Evolutionary conservation across 2,329 filamentous ascomycete species (phyloP).

Genomic region (Mycocentrospora acerina): DNA sequence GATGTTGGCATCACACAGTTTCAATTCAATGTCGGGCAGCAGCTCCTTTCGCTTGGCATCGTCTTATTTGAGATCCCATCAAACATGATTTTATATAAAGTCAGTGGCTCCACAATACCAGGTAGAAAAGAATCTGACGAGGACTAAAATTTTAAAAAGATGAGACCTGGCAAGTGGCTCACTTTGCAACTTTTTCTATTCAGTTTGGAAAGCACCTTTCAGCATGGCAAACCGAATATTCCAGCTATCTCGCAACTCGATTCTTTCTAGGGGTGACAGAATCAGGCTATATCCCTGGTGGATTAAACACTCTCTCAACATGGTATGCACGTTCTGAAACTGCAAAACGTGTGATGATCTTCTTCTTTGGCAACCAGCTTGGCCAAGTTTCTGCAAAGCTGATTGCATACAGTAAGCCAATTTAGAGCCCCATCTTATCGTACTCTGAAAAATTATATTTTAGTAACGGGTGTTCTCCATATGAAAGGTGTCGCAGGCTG

Average conservation of each 20-base stretch:
- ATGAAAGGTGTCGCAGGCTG: slow-evolving; percentile 44
- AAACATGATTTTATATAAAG: slow-evolving; percentile 43
- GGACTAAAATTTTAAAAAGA: too few relatives aligned
- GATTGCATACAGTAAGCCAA: slow-evolving; percentile 42
- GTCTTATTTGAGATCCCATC: slow-evolving; percentile 54
- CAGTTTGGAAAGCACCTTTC: slow-evolving; percentile 57
- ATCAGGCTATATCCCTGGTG: slow-evolving; percentile 59
- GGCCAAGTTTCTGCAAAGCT: slow-evolving; percentile 39
- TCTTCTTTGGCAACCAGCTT: slow-evolving; percentile 43
- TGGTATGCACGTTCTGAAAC: slow-evolving; percentile 60
- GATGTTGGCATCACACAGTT: slow-evolving; percentile 25
- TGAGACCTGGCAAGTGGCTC: slow-evolving; percentile 41
- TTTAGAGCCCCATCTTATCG: too few relatives aligned
- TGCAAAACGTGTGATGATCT: slow-evolving; percentile 44
- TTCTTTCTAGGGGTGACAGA: slow-evolving; percentile 45
- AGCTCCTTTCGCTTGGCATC: slow-evolving; percentile 76
- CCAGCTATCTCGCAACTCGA: slow-evolving; percentile 41
- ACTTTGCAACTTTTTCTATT: slow-evolving; percentile 45
- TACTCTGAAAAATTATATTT: too few relatives aligned
- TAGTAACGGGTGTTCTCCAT: slow-evolving; percentile 43
- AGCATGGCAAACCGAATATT: slow-evolving; percentile 61
- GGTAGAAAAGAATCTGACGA: too few relatives aligned
- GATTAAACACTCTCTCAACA: slow-evolving; percentile 67
- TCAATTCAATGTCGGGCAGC: slow-evolving; percentile 35
- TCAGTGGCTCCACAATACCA: too few relatives aligned